A percentile compares a stretch with the other conserved stretches of the same genome.
Conservation (phyloP, 345 rosid species). For the Brassica cretica region DNA sequence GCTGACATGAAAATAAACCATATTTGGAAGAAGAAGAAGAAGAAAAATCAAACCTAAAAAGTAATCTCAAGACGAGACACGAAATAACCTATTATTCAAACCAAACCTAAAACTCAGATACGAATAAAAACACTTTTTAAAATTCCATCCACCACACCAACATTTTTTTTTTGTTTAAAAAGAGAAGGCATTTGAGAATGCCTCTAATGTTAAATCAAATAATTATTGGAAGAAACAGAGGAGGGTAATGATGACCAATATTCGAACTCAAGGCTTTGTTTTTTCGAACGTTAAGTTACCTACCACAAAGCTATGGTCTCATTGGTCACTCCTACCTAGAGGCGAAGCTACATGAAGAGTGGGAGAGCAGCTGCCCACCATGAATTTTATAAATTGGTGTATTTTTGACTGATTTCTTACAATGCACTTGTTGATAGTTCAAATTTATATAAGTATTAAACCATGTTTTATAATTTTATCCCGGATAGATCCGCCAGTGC, state of each 20-base stretch:
- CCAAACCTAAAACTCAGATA: conserved; percentile 45
- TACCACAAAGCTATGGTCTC: neutral
- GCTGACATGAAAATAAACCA: conserved; percentile 5
- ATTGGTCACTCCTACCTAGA: neutral
- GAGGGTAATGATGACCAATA: neutral
- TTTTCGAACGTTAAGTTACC: neutral
- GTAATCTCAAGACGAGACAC: conserved; percentile 14
- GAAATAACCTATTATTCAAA: conserved; percentile 17
- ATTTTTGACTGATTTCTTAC: too few species aligned
- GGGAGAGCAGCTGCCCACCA: too few species aligned
- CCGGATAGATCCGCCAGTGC: too few species aligned
- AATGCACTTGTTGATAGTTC: too few species aligned
- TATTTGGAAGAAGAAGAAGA: neutral
- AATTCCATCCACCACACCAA: conserved; percentile 23
- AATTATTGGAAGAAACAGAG: neutral
- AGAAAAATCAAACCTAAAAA: conserved; percentile 18
- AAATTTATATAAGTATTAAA: too few species aligned
- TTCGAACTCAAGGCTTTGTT: neutral
- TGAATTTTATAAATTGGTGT: too few species aligned
- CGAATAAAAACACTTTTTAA: neutral
- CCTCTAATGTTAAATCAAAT: neutral
- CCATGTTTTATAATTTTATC: too few species aligned
- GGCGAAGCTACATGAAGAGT: too few species aligned
- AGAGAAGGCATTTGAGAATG: neutral
- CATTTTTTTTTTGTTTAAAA: neutral